Conservation (phyloP, 148 eudicot species). For the Suaeda aralocaspica region DNA sequence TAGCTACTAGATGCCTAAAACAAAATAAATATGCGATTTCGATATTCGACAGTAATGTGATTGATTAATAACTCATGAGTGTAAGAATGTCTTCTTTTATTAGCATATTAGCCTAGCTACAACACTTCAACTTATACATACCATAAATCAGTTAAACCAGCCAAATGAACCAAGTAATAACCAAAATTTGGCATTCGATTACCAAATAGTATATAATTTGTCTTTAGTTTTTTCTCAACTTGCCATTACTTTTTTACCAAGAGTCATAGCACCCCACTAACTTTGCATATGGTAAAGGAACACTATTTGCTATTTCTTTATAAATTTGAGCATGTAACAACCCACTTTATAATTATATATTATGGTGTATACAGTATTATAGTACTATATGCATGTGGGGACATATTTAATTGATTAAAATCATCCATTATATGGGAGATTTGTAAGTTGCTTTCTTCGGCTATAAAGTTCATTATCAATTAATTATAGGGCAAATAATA, state of each 20-base stretch:
- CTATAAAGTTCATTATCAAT: too few relatives aligned
- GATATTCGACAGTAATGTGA: too few relatives aligned
- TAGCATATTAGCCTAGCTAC: too few relatives aligned
- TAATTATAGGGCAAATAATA: too few relatives aligned
- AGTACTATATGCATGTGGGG: background rate
- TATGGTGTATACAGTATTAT: background rate
- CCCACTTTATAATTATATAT: background rate
- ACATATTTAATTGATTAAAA: slow-evolving; percentile 8
- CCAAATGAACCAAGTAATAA: too few relatives aligned
- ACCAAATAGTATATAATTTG: too few relatives aligned
- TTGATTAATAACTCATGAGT: too few relatives aligned
- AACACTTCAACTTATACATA: too few relatives aligned
- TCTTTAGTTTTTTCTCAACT: background rate
- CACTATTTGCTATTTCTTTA: background rate
- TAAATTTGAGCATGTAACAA: slow-evolving; percentile 5
- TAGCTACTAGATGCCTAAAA: background rate
- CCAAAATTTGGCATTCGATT: too few relatives aligned
- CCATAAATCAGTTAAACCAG: too few relatives aligned
- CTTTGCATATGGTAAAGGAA: background rate
- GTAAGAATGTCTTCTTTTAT: too few relatives aligned
- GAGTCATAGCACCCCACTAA: background rate
- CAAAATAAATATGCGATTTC: too few relatives aligned
- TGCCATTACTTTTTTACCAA: background rate
- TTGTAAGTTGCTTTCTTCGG: background rate
- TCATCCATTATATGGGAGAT: background rate